Percentiles rank a stretch among this genome's conserved stretches.
Conservation (phyloP, 2,329 filamentous ascomycete species). For the Trichoderma afroharzianum region DNA sequence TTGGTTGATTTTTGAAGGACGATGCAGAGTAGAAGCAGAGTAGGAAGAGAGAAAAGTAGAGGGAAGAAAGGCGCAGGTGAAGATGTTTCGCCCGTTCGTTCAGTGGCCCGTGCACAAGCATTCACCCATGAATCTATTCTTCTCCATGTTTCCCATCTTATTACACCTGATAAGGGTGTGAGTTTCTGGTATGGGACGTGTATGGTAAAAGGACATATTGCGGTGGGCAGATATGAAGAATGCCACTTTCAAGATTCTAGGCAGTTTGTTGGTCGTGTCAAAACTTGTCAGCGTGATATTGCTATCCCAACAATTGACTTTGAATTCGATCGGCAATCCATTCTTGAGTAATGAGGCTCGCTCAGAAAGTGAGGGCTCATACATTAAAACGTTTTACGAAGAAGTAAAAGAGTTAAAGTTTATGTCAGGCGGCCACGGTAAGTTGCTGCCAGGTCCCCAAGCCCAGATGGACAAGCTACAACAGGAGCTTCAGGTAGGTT, state of each 20-base stretch:
- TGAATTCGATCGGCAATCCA: background rate
- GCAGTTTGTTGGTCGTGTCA: background rate
- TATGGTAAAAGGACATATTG: background rate
- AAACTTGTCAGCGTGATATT: background rate
- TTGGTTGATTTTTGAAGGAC: background rate
- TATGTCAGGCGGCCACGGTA: background rate
- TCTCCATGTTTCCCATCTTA: background rate
- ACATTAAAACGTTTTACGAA: background rate
- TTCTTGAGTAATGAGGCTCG: background rate
- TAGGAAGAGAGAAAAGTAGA: no score
- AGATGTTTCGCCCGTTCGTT: background rate
- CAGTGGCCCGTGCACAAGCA: background rate
- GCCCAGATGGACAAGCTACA: no score
- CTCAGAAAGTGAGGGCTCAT: background rate
- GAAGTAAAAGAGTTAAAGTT: background rate
- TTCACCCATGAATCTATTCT: background rate
- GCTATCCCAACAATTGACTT: background rate
- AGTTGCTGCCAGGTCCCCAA: background rate
- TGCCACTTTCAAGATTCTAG: background rate
- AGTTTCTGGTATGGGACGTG: background rate
- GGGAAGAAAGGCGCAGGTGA: background rate
- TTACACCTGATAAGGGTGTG: background rate
- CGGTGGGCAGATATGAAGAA: background rate
- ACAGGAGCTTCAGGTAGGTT: no score
- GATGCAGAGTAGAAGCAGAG: background rate